These are phyloP conservation scores for Paraphoma chrysanthemicola DNA, from an alignment of 2,329 filamentous ascomycete species.

Conservation along the genomic window DNA sequence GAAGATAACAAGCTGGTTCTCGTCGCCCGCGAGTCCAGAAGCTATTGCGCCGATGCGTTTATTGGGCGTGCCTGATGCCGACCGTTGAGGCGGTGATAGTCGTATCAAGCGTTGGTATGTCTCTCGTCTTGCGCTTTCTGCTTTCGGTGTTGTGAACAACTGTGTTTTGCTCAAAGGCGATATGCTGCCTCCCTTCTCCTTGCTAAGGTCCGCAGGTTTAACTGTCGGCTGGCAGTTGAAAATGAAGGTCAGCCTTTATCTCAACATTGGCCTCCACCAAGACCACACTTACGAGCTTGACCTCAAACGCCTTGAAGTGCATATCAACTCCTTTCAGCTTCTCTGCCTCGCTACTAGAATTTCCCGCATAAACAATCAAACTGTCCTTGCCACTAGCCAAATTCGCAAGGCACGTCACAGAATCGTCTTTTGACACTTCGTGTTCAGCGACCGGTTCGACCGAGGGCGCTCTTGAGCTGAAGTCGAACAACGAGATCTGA, in stretches of 20 bases:
- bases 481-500: constrained; percentile 77
- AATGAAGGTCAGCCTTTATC: not conserved
- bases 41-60: constrained; percentile 78
- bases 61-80: constrained; percentile 52
- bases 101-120: constrained; percentile 66
- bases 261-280: not conserved
- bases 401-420: constrained; percentile 80
- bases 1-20: constrained; percentile 82
- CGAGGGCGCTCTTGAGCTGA: constrained; percentile 67
- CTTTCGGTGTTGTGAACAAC: constrained; percentile 55
- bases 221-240: constrained; percentile 48
- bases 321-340: constrained; percentile 79
- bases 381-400: constrained; percentile 64
- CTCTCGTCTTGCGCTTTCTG: constrained; percentile 56
- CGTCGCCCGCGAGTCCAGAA: constrained; percentile 73
- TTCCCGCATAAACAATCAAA: constrained; percentile 65
- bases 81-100: constrained; percentile 62
- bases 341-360: constrained; percentile 80
- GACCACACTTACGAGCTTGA: constrained; percentile 53
- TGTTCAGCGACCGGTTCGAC: constrained; percentile 72
- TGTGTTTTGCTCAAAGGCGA: constrained; percentile 58
- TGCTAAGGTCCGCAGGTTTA: constrained; percentile 45
- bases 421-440: constrained; percentile 87
- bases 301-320: constrained; percentile 79
- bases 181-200: constrained; percentile 45